These are phyloP conservation scores for Thelephora terrestris DNA, from an alignment of 1,284 basidiomycete genomes.

Conservation along the genomic window DNA sequence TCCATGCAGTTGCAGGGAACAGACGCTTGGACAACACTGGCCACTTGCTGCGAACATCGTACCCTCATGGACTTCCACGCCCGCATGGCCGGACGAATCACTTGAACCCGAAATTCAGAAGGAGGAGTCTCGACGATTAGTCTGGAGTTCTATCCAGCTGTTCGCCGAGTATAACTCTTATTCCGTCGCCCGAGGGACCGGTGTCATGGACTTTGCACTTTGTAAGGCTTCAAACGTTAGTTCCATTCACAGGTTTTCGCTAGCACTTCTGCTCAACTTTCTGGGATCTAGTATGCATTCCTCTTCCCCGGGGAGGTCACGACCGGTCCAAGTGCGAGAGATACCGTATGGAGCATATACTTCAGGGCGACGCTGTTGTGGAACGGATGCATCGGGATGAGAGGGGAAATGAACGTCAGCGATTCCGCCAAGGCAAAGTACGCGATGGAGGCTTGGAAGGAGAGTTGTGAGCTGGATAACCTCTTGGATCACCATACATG, in stretches of 20 bases:
- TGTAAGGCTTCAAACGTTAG: slow-evolving; percentile 53
- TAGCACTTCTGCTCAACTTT: slow-evolving; percentile 3
- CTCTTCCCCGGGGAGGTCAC: slow-evolving; percentile 62
- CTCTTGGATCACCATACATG: slow-evolving; percentile 57
- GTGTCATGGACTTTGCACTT: no score
- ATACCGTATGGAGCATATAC: slow-evolving; percentile 64
- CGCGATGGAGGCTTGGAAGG: slow-evolving; percentile 59
- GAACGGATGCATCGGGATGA: slow-evolving; percentile 59
- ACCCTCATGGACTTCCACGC: slow-evolving; percentile 53
- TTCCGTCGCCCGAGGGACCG: slow-evolving; percentile 29
- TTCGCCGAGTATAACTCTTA: slow-evolving; percentile 56
- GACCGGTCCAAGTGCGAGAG: slow-evolving; percentile 30
- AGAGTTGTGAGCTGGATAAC: slow-evolving; percentile 54
- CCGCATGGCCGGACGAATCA: slow-evolving; percentile 51
- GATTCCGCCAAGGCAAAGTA: slow-evolving; percentile 49
- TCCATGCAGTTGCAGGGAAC: slow-evolving; percentile 39
- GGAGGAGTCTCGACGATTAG: slow-evolving; percentile 62
- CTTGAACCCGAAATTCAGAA: slow-evolving; percentile 53
- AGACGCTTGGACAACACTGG: slow-evolving; percentile 45
- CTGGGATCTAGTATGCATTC: slow-evolving; percentile 41
- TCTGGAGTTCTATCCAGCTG: slow-evolving; percentile 58
- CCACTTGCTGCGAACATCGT: slow-evolving; percentile 38
- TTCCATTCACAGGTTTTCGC: slow-evolving; percentile 6
- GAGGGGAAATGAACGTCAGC: slow-evolving; percentile 28
- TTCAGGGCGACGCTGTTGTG: slow-evolving; percentile 60